phyloP scores from a whole-genome alignment of 768 basidiomycete species.

The Trametes cinnabarina region DNA sequence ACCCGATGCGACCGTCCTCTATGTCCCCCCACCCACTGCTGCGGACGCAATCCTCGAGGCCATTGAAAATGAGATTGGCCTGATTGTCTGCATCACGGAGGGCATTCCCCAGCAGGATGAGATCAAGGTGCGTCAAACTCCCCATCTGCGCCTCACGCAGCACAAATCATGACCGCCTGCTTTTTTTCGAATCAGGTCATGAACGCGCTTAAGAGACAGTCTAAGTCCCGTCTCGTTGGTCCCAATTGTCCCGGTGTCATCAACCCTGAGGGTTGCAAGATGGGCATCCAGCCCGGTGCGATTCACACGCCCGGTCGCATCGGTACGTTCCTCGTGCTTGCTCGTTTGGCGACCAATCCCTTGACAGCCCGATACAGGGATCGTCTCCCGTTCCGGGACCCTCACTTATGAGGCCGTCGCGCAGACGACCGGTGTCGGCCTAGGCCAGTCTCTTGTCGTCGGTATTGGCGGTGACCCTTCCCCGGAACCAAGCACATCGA shows the following conservation, averaged over 20 bases:
- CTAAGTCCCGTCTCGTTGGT: constrained; percentile 91
- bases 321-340: constrained; percentile 47
- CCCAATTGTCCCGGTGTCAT: constrained; percentile 99
- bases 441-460: constrained; percentile 94
- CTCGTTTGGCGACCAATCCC: neutral
- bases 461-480: constrained; percentile 98
- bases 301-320: constrained; percentile 97
- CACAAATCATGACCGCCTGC: neutral
- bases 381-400: constrained; percentile 93
- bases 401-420: constrained; percentile 98
- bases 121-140: constrained; percentile 65
- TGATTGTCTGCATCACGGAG: constrained; percentile 98
- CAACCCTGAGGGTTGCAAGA: constrained; percentile 96
- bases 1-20: constrained; percentile 94
- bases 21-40: constrained; percentile 95
- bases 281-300: constrained; percentile 98
- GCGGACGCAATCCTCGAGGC: constrained; percentile 98
- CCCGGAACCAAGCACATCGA: constrained; percentile 95
- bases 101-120: constrained; percentile 98
- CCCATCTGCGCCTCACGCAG: neutral
- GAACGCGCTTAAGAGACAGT: constrained; percentile 92
- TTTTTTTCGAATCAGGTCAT: constrained; percentile 59
- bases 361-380: constrained; percentile 48
- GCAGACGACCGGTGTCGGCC: constrained; percentile 92
- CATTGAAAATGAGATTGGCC: constrained; percentile 94